Evolutionary conservation across 169 alveolate species (phyloP).

Genomic region (Plasmodium falciparum): DNA sequence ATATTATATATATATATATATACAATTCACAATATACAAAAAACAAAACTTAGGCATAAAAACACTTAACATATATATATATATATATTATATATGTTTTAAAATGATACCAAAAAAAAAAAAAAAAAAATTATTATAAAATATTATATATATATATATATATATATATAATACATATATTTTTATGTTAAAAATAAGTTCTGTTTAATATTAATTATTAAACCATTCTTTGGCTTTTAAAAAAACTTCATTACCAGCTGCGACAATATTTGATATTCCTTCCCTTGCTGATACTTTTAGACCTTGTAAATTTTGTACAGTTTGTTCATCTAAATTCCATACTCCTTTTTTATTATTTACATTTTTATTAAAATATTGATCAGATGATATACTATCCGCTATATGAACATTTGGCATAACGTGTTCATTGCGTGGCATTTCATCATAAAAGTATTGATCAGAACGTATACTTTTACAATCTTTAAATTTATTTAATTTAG

Average conservation of each 20-base stretch:
- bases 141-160: neutral
- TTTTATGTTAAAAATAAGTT: conserved; percentile 25
- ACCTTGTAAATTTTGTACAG: conserved; percentile 82
- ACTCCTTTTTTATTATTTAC: conserved; percentile 58
- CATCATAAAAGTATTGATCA: conserved; percentile 83
- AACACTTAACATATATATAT: neutral
- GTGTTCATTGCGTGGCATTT: conserved; percentile 60
- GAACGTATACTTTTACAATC: conserved; percentile 83
- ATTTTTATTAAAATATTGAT: conserved; percentile 84
- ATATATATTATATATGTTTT: neutral
- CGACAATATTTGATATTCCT: conserved; percentile 81
- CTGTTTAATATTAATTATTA: conserved; percentile 45
- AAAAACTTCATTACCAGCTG: conserved; percentile 81
- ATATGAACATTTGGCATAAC: conserved; percentile 49
- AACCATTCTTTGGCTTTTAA: conserved; percentile 88
- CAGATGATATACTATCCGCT: conserved; percentile 81
- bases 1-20: neutral
- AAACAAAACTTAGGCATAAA: no score
- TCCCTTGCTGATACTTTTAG: conserved; percentile 79
- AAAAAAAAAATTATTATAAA: neutral
- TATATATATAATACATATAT: conserved; percentile 2
- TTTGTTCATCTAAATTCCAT: conserved; percentile 83
- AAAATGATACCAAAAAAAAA: conserved; percentile 22
- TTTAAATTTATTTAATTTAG: conserved; percentile 80
- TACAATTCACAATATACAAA: no score